Base-by-base conservation (phyloP, 2,329 filamentous ascomycete genomes). In the Bisporella sp. region DNA sequence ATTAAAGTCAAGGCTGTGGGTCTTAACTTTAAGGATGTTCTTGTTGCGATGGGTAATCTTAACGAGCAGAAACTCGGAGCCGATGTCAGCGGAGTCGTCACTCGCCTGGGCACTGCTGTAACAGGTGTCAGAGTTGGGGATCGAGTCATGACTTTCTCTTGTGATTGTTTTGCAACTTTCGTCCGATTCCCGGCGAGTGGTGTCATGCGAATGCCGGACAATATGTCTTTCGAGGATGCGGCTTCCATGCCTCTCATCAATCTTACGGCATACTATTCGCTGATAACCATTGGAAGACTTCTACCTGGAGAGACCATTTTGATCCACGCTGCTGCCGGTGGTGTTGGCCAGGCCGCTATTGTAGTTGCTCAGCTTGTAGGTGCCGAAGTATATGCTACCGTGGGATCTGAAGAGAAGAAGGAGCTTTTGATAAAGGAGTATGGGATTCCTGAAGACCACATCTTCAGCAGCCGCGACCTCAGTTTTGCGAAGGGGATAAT, bases 1-100 rank as follows among this genome's bases (percentile, higher is more conserved):
- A 62, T 73, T 5, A 55, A 69, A 31, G 46, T 63, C 1, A 58
- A 60, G 42, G 64, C 67, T 0, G 56, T 57, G 8, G 70, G 68
- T 2, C 28, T 77, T 51, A 77, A 73, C 59, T 72, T 71, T 54
- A 67, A 67, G 32, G 75, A 79, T 53, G 65, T 73, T 7, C 51
- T 66, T 9, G 53, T 65, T 5, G 56, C 60, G 2, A 58, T 66
- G 55, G 68, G 66, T 3, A 30, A 53, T n/a, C 5, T 56, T 1
- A 52, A 54, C 6, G 46, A 45, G 5, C 21, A 13, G 29, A 35
- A 31, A 1, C 28, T 59, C 2, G 55, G 55, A 3, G n/a, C 37
- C 5, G 56, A 59, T 31, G 49, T 21, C 32, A 9, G 39, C 29
- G 54, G 56, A 3, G 13, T 56, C 7, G 41, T 60, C 28, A 55